A percentile compares a stretch with the other conserved stretches of the same genome.
Conservation (phyloP, 2,329 filamentous ascomycete species). For the Epichloe gansuensis region DNA sequence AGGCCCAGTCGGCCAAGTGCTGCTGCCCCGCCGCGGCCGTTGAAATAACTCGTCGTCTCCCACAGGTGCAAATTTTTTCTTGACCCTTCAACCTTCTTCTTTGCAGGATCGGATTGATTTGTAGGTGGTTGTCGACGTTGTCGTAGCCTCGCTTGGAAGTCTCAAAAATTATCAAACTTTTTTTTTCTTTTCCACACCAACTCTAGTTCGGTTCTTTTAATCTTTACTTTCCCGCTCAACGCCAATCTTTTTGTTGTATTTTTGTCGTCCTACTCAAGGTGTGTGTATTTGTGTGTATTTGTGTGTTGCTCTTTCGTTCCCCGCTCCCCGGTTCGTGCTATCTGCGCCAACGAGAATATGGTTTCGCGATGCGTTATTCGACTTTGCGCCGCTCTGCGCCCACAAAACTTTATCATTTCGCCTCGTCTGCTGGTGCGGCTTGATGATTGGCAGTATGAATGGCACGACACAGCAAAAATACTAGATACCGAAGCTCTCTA, state of each 20-base stretch:
- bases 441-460: background rate
- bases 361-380: conserved; percentile 1
- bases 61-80: conserved; percentile 3
- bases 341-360: conserved; percentile 1
- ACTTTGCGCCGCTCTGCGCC: conserved; percentile 1
- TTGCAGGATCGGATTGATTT: conserved; percentile 4
- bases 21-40: conserved; percentile 2
- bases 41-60: conserved; percentile 3
- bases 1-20: conserved; percentile 1
- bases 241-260: background rate
- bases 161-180: background rate
- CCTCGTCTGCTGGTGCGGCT: background rate
- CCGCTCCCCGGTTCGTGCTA: background rate
- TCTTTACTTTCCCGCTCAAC: background rate
- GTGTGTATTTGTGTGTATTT: conserved; percentile 2
- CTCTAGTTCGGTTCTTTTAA: background rate
- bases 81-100: conserved; percentile 2
- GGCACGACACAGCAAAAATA: background rate
- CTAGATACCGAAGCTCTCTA: background rate
- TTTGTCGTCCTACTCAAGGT: conserved; percentile 2
- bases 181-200: background rate
- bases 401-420: background rate
- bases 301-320: background rate
- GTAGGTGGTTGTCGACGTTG: conserved; percentile 8
- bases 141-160: conserved; percentile 6